phyloP scores from a whole-genome alignment of 257 asterid genomes.

The Parsonsia alboflavescens region DNA sequence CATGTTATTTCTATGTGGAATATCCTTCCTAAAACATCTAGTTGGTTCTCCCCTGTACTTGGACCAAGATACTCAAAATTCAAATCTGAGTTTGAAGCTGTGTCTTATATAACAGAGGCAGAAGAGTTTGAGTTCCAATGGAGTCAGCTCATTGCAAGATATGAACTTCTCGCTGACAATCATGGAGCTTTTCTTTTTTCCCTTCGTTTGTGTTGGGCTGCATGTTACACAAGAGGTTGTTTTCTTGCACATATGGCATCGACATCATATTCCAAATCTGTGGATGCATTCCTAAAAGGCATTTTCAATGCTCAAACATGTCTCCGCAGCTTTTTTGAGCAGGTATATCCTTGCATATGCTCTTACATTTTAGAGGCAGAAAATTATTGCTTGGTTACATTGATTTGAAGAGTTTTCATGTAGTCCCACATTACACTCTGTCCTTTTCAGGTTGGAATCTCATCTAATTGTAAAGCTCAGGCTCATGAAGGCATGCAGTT shows the following conservation, averaged over 20 bases:
- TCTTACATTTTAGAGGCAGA: background rate
- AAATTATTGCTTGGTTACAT: background rate
- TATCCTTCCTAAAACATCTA: slow-evolving; percentile 39
- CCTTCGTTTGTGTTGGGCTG: slow-evolving; percentile 50
- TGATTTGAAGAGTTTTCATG: slow-evolving; percentile 6
- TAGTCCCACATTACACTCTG: background rate
- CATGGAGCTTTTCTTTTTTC: slow-evolving; percentile 52
- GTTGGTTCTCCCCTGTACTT: slow-evolving; percentile 60
- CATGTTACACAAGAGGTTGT: slow-evolving; percentile 48
- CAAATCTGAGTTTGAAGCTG: slow-evolving; percentile 46
- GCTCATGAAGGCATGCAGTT: slow-evolving; percentile 34
- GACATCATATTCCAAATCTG: slow-evolving; percentile 36
- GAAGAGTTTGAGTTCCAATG: slow-evolving; percentile 66
- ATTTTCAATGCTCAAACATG: slow-evolving; percentile 40
- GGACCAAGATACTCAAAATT: slow-evolving; percentile 50
- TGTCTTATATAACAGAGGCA: slow-evolving; percentile 39
- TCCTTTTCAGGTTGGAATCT: slow-evolving; percentile 32
- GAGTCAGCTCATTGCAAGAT: slow-evolving; percentile 49
- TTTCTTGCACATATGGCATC: slow-evolving; percentile 55
- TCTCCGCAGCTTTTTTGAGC: slow-evolving; percentile 53
- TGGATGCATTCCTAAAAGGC: slow-evolving; percentile 36
- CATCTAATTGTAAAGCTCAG: slow-evolving; percentile 33
- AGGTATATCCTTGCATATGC: slow-evolving; percentile 26
- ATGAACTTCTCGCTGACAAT: slow-evolving; percentile 50
- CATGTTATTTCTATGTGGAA: slow-evolving; percentile 45